phyloP scores from a whole-genome alignment of 139 green algal genomes.

The Coelastrella sp. region DNA sequence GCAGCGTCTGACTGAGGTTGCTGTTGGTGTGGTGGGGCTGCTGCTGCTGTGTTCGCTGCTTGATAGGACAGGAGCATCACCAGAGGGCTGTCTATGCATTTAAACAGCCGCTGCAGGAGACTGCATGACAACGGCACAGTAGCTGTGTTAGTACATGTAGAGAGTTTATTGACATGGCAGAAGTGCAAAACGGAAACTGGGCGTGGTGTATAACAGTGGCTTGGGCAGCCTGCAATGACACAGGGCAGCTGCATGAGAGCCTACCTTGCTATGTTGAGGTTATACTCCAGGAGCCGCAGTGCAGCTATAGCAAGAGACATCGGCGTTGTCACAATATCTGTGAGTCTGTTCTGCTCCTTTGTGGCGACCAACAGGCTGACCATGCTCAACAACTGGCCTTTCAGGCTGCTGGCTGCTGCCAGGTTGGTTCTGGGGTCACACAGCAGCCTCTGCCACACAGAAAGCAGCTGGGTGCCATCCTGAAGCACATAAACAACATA shows the following conservation, averaged over 20 bases:
- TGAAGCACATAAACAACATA: conserved; percentile 21
- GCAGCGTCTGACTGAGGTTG: conserved; percentile 12
- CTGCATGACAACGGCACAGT: neutral
- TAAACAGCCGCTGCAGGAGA: conserved; percentile 30
- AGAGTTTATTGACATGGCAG: too few relatives aligned
- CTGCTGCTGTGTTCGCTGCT: conserved; percentile 13
- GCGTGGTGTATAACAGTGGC: neutral
- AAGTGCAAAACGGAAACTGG: too few relatives aligned
- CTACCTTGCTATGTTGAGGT: conserved; percentile 25
- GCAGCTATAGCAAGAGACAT: conserved; percentile 1
- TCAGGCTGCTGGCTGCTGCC: conserved; percentile 39
- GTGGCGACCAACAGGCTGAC: conserved; percentile 48
- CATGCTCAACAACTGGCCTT: conserved; percentile 49
- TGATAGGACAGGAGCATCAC: conserved; percentile 3
- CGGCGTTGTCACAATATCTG: neutral
- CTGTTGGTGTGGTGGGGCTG: conserved; percentile 32
- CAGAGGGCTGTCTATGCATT: neutral
- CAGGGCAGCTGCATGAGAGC: too few relatives aligned
- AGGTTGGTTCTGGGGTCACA: conserved; percentile 41
- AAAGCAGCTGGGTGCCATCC: conserved; percentile 35
- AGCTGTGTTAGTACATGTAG: too few relatives aligned
- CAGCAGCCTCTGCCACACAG: conserved; percentile 50
- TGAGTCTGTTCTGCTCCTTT: neutral
- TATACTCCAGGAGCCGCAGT: conserved; percentile 51
- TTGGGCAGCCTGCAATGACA: too few relatives aligned